Percentiles rank a stretch among this genome's conserved stretches.
Evolutionary conservation across 2,329 filamentous ascomycete genomes (phyloP).

Genomic region (Neofusicoccum kwambonambiense): DNA sequence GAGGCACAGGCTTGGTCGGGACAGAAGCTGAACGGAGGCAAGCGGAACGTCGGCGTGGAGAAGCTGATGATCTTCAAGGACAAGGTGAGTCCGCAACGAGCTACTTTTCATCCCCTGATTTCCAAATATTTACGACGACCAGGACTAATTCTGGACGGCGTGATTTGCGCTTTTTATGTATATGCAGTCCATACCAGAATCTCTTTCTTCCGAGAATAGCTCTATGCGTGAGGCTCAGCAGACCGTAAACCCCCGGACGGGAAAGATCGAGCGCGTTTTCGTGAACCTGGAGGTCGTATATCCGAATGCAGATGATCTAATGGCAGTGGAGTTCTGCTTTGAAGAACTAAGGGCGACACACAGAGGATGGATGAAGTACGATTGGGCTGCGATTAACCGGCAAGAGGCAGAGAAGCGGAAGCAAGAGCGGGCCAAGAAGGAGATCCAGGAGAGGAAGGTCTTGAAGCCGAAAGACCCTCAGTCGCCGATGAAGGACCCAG

Average conservation of each 20-base stretch:
- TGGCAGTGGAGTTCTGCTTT: slow-evolving; percentile 76
- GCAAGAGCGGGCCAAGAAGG: slow-evolving; percentile 16
- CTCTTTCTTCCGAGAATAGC: slow-evolving; percentile 49
- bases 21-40: slow-evolving; percentile 83
- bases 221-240: slow-evolving; percentile 76
- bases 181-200: slow-evolving; percentile 48
- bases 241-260: slow-evolving; percentile 76
- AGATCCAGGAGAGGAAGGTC: background rate
- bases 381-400: slow-evolving; percentile 49
- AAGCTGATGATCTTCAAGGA: slow-evolving; percentile 97
- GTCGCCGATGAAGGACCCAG: background rate
- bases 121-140: slow-evolving; percentile 75
- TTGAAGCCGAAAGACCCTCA: slow-evolving; percentile 15
- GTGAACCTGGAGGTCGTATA: slow-evolving; percentile 85
- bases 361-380: slow-evolving; percentile 63
- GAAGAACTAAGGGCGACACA: slow-evolving; percentile 83
- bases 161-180: slow-evolving; percentile 52
- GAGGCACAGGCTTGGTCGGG: slow-evolving; percentile 89
- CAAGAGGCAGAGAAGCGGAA: slow-evolving; percentile 14
- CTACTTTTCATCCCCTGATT: slow-evolving; percentile 27
- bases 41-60: slow-evolving; percentile 70
- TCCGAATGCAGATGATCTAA: slow-evolving; percentile 67
- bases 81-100: slow-evolving; percentile 67
- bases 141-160: slow-evolving; percentile 84
- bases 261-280: slow-evolving; percentile 81